Conservation (phyloP, 495 filamentous ascomycete genomes). For the Aspergillus ostianus region DNA sequence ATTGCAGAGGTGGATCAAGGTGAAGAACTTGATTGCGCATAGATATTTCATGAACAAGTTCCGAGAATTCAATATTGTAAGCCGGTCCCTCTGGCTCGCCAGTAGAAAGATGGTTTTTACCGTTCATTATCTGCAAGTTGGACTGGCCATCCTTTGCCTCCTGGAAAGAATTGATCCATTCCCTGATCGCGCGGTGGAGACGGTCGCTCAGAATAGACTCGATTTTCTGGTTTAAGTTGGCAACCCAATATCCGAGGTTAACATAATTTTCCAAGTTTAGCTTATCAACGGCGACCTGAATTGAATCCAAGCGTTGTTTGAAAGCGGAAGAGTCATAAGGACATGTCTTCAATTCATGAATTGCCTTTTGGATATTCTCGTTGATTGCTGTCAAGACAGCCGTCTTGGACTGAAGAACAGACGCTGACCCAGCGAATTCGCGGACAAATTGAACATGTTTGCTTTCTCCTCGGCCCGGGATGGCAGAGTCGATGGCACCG, state of each 20-base stretch:
- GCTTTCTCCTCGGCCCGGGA: slow-evolving; percentile 67
- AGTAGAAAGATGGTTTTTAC: slow-evolving; percentile 32
- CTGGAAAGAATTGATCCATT: slow-evolving; percentile 83
- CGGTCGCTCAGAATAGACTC: slow-evolving; percentile 72
- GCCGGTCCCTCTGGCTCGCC: slow-evolving; percentile 47
- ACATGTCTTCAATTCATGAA: slow-evolving; percentile 80
- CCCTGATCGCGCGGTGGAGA: slow-evolving; percentile 72
- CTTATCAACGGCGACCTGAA: slow-evolving; percentile 89
- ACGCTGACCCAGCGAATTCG: slow-evolving; percentile 82
- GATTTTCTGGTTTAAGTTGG: slow-evolving; percentile 78
- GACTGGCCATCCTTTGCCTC: slow-evolving; percentile 49
- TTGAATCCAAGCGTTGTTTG: slow-evolving; percentile 71
- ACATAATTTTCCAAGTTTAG: slow-evolving; percentile 93
- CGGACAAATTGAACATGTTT: slow-evolving; percentile 95
- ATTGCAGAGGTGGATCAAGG: slow-evolving; percentile 88
- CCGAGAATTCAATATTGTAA: slow-evolving; percentile 53
- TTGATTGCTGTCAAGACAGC: slow-evolving; percentile 73
- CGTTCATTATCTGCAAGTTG: slow-evolving; percentile 16
- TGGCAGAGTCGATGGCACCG: slow-evolving; percentile 57
- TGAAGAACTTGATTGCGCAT: slow-evolving; percentile 97
- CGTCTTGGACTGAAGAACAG: slow-evolving; percentile 83
- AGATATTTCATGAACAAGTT: slow-evolving; percentile 81
- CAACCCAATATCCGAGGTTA: slow-evolving; percentile 86
- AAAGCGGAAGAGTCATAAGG: slow-evolving; percentile 75
- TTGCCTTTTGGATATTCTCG: slow-evolving; percentile 75